These are phyloP conservation scores for Nicotiana otophora DNA, from an alignment of 257 asterid species.

Conservation along the genomic window DNA sequence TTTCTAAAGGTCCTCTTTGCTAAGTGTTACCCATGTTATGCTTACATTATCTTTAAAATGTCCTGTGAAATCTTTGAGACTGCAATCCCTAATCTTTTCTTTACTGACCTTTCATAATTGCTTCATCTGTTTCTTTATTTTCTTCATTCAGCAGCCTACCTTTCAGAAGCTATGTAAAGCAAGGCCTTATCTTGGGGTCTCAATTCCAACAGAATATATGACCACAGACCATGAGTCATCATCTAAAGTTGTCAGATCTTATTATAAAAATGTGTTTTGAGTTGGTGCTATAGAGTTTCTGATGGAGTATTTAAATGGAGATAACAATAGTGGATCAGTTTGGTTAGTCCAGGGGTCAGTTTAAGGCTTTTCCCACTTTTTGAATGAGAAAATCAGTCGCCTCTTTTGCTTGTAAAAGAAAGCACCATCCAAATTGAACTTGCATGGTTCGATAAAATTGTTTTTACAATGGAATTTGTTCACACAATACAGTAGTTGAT, in stretches of 20 bases:
- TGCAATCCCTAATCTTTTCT: neutral
- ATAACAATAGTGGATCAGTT: neutral
- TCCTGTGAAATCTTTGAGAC: slow-evolving; percentile 1
- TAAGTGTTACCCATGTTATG: slow-evolving; percentile 19
- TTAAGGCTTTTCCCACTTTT: neutral
- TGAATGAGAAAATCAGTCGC: neutral
- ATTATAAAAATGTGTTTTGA: neutral
- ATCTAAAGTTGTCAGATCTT: too few relatives aligned
- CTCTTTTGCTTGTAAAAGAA: neutral
- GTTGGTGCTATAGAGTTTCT: neutral
- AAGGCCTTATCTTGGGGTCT: neutral
- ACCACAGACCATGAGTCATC: neutral
- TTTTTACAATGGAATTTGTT: neutral
- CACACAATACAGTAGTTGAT: neutral
- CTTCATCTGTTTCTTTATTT: neutral
- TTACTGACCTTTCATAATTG: neutral
- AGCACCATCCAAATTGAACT: neutral
- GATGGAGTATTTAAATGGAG: neutral
- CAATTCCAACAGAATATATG: neutral
- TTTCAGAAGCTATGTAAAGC: neutral
- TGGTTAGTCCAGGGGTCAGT: neutral
- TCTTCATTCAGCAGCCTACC: neutral
- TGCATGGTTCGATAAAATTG: neutral
- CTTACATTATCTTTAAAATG: neutral
- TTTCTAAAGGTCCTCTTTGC: slow-evolving; percentile 68